phyloP scores from a whole-genome alignment of 2,329 filamentous ascomycete species.

The Hypoxylon sp. region DNA sequence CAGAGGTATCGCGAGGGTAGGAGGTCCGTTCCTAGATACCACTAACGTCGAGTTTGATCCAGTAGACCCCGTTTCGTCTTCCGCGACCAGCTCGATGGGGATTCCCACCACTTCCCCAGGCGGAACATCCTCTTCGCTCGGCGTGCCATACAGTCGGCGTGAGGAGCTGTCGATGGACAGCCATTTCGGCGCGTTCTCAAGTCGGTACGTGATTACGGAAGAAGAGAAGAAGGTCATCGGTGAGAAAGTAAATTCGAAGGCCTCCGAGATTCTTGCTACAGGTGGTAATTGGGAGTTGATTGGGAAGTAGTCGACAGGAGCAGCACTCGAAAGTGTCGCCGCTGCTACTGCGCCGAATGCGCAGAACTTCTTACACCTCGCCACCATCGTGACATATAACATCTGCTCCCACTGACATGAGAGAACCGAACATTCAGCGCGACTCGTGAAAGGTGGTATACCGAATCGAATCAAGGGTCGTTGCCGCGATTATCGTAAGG shows the following conservation, averaged over 20 bases:
- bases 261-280: constrained; percentile 75
- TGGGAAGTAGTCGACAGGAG: constrained; percentile 71
- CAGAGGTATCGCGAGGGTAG: constrained; percentile 67
- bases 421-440: constrained; percentile 11
- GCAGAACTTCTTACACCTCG: constrained; percentile 35
- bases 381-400: constrained; percentile 43
- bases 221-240: constrained; percentile 77
- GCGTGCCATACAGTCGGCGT: constrained; percentile 78
- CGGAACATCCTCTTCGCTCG: constrained; percentile 63
- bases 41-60: constrained; percentile 77
- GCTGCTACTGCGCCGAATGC: constrained; percentile 29
- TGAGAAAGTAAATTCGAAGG: constrained; percentile 79
- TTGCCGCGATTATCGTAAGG: constrained; percentile 8
- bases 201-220: constrained; percentile 72
- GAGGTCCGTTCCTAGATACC: constrained; percentile 70
- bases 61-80: constrained; percentile 72
- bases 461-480: constrained; percentile 10
- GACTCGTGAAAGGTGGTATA: constrained; percentile 4
- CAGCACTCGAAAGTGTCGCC: constrained; percentile 51
- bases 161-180: constrained; percentile 75
- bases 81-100: constrained; percentile 76
- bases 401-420: constrained; percentile 27
- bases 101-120: constrained; percentile 67
- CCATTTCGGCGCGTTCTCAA: constrained; percentile 77
- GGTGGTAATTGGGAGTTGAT: constrained; percentile 88